Evolutionary conservation across 352 stramenopile species (phyloP).

Genomic region (Phytophthora fragariaefolia): DNA sequence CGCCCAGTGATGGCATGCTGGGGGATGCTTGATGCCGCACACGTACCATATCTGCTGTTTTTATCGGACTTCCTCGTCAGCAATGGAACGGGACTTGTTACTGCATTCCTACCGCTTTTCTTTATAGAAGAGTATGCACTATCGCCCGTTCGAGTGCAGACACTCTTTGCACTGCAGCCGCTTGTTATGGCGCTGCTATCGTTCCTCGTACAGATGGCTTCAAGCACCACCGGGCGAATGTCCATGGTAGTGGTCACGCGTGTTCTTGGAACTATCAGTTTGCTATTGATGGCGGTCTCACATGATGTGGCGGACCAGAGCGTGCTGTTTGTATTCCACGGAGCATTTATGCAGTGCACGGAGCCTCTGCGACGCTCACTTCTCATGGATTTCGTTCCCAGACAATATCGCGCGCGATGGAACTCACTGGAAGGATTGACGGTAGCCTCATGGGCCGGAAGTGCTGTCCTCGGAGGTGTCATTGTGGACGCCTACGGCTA

Average conservation of each 20-base stretch:
- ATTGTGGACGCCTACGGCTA: slow-evolving; percentile 69
- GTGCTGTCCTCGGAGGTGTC: slow-evolving; percentile 67
- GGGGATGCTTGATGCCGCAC: slow-evolving; percentile 40
- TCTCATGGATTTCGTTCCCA: slow-evolving; percentile 81
- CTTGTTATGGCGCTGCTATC: slow-evolving; percentile 53
- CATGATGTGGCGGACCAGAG: slow-evolving; percentile 40
- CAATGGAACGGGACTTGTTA: slow-evolving; percentile 65
- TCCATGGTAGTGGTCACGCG: slow-evolving; percentile 58
- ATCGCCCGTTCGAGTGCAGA: slow-evolving; percentile 60
- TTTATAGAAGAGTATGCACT: slow-evolving; percentile 64
- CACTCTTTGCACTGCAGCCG: slow-evolving; percentile 62
- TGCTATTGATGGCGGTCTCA: slow-evolving; percentile 58
- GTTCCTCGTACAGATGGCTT: slow-evolving; percentile 51
- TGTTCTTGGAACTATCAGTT: slow-evolving; percentile 42
- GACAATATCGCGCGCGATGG: slow-evolving; percentile 65
- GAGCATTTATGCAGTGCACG: slow-evolving; percentile 64
- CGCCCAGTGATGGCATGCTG: slow-evolving; percentile 31
- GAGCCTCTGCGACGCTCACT: slow-evolving; percentile 70
- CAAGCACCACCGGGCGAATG: slow-evolving; percentile 52
- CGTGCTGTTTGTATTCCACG: slow-evolving; percentile 59
- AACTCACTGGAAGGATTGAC: slow-evolving; percentile 75
- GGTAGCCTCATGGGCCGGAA: slow-evolving; percentile 66
- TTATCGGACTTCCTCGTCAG: slow-evolving; percentile 73
- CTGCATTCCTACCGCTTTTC: slow-evolving; percentile 73
- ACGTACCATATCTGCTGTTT: slow-evolving; percentile 73